A percentile compares a stretch with the other conserved stretches of the same genome.
Conservation (phyloP, 495 filamentous ascomycete species). For the Penicillium paxilli region DNA sequence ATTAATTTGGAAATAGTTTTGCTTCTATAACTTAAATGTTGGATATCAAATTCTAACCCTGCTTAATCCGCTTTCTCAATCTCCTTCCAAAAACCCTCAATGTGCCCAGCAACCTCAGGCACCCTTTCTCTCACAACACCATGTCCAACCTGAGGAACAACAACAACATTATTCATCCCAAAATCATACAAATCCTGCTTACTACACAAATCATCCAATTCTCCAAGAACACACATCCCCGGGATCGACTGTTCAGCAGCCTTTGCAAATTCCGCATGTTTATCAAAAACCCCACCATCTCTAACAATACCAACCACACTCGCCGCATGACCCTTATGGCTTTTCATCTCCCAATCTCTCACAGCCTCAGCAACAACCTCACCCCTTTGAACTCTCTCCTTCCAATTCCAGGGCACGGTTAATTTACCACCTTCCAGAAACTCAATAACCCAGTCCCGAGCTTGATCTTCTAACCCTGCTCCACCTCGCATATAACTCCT, state of each 20-base stretch:
- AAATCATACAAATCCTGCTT: conserved; percentile 31
- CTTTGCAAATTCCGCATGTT: conserved; percentile 33
- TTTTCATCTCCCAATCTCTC: conserved; percentile 40
- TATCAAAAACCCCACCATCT: conserved; percentile 42
- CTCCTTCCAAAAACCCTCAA: conserved; percentile 33
- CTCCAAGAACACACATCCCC: conserved; percentile 37
- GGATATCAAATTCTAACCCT: background rate
- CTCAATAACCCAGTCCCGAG: conserved; percentile 31
- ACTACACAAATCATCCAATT: conserved; percentile 38
- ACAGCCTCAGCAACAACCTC: conserved; percentile 48
- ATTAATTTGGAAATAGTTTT: too few relatives aligned
- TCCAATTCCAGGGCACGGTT: conserved; percentile 41
- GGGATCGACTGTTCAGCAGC: conserved; percentile 26
- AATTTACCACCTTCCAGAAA: conserved; percentile 37
- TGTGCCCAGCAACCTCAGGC: conserved; percentile 29
- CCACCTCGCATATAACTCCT: conserved; percentile 26
- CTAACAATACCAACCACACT: conserved; percentile 44
- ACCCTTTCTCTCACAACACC: conserved; percentile 36
- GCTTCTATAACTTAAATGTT: too few relatives aligned
- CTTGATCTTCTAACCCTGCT: conserved; percentile 26
- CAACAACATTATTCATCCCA: conserved; percentile 35
- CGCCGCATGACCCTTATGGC: conserved; percentile 41
- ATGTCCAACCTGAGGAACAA: conserved; percentile 39
- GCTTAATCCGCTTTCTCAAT: background rate
- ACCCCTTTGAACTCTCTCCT: conserved; percentile 37